These are phyloP conservation scores for Apiotrichum siamense DNA, from an alignment of 1,284 basidiomycete genomes.

Conservation along the genomic window DNA sequence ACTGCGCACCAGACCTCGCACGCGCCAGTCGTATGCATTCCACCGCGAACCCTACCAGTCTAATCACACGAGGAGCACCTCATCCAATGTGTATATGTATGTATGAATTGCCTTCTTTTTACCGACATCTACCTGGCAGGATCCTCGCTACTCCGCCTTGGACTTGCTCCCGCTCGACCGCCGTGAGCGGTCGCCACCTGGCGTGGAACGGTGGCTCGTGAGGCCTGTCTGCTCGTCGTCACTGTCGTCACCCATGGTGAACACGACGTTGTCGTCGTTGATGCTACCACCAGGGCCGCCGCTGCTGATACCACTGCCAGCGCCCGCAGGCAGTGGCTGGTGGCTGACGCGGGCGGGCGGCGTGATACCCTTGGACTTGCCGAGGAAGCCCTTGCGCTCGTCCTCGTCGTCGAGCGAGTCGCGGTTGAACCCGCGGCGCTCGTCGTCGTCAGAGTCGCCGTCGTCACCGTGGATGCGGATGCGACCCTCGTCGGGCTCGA, in stretches of 20 bases:
- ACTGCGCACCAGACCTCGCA: no score
- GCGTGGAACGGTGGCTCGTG: not conserved
- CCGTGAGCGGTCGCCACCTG: not conserved
- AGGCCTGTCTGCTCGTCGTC: constrained; percentile 10
- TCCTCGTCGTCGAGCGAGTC: constrained; percentile 2
- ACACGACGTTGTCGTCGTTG: constrained; percentile 71
- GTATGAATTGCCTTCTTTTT: not conserved
- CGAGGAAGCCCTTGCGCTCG: constrained; percentile 4
- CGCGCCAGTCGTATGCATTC: no score
- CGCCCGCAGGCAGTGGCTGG: not conserved
- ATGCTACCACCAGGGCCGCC: constrained; percentile 39
- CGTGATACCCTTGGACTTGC: constrained; percentile 2
- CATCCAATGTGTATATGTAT: no score
- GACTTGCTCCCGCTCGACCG: constrained; percentile 2
- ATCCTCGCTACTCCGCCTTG: not conserved
- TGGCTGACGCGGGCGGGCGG: not conserved
- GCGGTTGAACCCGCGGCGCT: not conserved
- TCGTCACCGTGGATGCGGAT: constrained; percentile 4
- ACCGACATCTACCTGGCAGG: no score
- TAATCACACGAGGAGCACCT: no score
- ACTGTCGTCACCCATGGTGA: constrained; percentile 68
- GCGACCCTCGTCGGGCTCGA: constrained; percentile 7
- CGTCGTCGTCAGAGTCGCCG: constrained; percentile 2
- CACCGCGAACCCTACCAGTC: no score
- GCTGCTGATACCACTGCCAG: no score